Evolutionary conservation across 371 early-diverging fungal species (phyloP), one percentile per base, ranked within the genome.

Genomic region (Apophysomyces variabilis): DNA sequence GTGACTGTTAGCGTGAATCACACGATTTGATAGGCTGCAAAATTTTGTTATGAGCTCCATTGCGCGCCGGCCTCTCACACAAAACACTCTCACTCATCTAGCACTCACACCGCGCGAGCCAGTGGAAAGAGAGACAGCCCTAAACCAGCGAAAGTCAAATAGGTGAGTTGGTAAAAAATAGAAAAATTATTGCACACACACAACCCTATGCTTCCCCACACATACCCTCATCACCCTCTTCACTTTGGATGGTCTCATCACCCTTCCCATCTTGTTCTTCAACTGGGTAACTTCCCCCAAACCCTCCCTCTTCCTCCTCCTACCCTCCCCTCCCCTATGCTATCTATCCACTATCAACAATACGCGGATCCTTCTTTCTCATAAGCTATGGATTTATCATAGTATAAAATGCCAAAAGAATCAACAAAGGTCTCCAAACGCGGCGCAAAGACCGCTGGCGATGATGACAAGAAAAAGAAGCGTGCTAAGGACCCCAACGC

Each of bases 401-500:
- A 18, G 21, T 50, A 50, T 63, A 8, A 16, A 56, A 50, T 71
- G 71, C 62, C 71, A 16, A 71, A 67, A 58, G 71, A 71, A 21
- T 50, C 54, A 18, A 50, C 54, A 16, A 50, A 50, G 21, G 54
- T 50, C 21, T 18, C 18, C 54, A 50, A 50, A 21, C 54, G 54
- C 54, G 32, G 38, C 21, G 50, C 65, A n/a, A 43, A 59, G 26
- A 37, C 62, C 16, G 14, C 38, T 13, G 60, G 13, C 12, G n/a
- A 56, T 5, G 57, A 64, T 5, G 45, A 59, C 11, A 66, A 60
- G 39, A 71, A 66, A 50, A 67, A 67, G 59, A 68, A 66, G 26
- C 72, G 72, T 58, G 61, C 47, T 43, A 85, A 83, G 73, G 89
- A 89, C 78, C 82, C 88, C 57, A 84, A 79, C 62, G 90, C 89